Evolutionary conservation across 1,284 basidiomycete genomes (phyloP).

Genomic region (Ceratorhiza oryzae-sativae): DNA sequence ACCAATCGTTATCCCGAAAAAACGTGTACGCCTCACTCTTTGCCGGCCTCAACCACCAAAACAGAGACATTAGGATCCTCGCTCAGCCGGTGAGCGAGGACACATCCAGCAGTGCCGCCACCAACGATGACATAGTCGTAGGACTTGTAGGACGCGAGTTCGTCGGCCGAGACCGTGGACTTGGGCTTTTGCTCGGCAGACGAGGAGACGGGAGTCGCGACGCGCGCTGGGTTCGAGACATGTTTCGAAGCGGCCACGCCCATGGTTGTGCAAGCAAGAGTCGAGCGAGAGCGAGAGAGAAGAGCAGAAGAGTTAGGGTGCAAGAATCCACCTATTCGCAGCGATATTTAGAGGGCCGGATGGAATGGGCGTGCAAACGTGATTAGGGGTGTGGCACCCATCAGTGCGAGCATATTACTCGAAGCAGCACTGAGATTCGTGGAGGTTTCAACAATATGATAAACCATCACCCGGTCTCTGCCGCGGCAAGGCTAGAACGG

Average conservation of each 20-base stretch:
- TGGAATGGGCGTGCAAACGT: neutral
- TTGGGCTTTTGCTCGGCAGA: neutral
- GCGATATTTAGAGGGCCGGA: neutral
- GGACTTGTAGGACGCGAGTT: constrained; percentile 21
- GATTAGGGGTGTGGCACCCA: neutral
- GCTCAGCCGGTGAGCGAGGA: constrained; percentile 53
- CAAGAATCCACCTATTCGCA: neutral
- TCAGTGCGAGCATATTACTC: neutral
- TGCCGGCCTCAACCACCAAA: constrained; percentile 43
- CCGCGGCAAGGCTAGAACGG: neutral
- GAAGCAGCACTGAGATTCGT: too few species aligned
- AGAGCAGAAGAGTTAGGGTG: neutral
- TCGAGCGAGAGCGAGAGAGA: neutral
- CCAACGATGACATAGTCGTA: constrained; percentile 36
- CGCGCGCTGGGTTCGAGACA: constrained; percentile 2
- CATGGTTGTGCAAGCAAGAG: neutral
- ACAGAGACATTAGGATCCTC: constrained; percentile 50
- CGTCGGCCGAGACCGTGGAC: constrained; percentile 9
- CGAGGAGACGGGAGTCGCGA: neutral
- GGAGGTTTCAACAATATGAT: too few species aligned
- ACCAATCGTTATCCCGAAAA: neutral
- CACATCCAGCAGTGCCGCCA: constrained; percentile 53
- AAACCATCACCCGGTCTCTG: too few species aligned
- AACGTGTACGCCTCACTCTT: constrained; percentile 13
- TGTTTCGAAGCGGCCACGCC: constrained; percentile 20